Conservation (phyloP, 805 yeast genomes). For the Millerozyma miso region DNA sequence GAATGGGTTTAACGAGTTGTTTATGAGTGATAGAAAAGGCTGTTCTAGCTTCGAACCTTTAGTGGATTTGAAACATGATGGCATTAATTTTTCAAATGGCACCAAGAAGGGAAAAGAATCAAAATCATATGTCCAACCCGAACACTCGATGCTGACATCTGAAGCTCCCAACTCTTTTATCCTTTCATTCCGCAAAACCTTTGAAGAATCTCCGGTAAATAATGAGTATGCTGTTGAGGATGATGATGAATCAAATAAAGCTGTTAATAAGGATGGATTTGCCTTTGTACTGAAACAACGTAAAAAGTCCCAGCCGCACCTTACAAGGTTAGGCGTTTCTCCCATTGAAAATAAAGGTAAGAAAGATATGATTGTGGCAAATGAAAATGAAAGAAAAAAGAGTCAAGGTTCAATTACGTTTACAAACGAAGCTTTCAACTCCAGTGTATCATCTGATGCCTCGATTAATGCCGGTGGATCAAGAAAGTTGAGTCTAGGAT, state of each 20-base stretch:
- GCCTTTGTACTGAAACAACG: not conserved
- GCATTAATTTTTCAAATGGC: not conserved
- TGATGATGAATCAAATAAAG: not conserved
- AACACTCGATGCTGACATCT: not conserved
- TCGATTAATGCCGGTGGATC: not conserved
- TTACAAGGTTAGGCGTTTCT: not conserved
- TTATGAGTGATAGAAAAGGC: slow-evolving; percentile 33
- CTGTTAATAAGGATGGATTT: not conserved
- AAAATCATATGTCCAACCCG: not conserved
- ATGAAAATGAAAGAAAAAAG: not conserved
- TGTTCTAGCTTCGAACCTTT: slow-evolving; percentile 30
- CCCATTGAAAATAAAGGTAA: not conserved
- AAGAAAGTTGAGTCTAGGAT: slow-evolving; percentile 15
- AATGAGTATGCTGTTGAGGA: not conserved
- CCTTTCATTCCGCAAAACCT: not conserved
- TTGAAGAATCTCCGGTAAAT: not conserved
- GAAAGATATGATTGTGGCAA: not conserved
- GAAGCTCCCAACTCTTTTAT: not conserved
- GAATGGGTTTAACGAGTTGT: slow-evolving; percentile 22
- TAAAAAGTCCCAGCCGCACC: not conserved
- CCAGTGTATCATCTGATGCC: not conserved
- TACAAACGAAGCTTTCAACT: not conserved
- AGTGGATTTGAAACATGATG: slow-evolving; percentile 26
- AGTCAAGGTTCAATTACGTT: not conserved
- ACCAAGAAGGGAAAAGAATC: not conserved